Base-by-base conservation (phyloP, 2,329 filamentous ascomycete genomes). In the Corniculantispora saksenae region DNA sequence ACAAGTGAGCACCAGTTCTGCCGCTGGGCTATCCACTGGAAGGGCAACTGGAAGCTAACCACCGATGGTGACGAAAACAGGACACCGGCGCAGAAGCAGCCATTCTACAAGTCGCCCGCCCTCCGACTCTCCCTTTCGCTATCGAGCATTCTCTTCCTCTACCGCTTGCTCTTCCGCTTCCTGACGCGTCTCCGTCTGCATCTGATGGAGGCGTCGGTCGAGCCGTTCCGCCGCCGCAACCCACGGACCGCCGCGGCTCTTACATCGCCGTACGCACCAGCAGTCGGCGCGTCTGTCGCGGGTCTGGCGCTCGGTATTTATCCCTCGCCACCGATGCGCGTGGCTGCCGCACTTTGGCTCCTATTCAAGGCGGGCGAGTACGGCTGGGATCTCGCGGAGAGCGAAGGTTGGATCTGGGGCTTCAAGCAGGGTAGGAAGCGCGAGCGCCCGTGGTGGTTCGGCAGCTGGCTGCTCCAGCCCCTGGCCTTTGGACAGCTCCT, bases 121-220 rank as follows among this genome's bases (percentile, higher is more conserved):
- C 81, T 95, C 59, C 87, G 93, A 63, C 83, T 97, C 12, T 94
- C 93, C 0, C 82, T 94, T 10, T 95, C 93, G 0, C 84, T 97
- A 17, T 94, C 93, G 19, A 86, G 91, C 3, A 93, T 97, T 68
- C 84, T 98, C 23, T 87, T 98, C 51, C 87, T 97, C 67, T 95
- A 99, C 76, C 89, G 95, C 35, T 83, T 97, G 1, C 87, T 98
- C 29, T 93, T 94, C 79, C 92, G 94, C 66, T 97, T 98, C 82
- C 91, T 98, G 71, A 86, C 86, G 29, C 87, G 92, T 32, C 81
- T 98, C 51, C 89, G 94, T 56, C 83, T 86, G 1, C 92, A 93
- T 68, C 83, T 99, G 4, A 87, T 96, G 50, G 89, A 91, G 43
- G 86, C 92, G n/a, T 86, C 92, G 64, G 93, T 94, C 1, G 85